A percentile compares a stretch with the other conserved stretches of the same genome.
Evolutionary conservation across 2,329 filamentous ascomycete species (phyloP).

Genomic region (Phoma sp.): DNA sequence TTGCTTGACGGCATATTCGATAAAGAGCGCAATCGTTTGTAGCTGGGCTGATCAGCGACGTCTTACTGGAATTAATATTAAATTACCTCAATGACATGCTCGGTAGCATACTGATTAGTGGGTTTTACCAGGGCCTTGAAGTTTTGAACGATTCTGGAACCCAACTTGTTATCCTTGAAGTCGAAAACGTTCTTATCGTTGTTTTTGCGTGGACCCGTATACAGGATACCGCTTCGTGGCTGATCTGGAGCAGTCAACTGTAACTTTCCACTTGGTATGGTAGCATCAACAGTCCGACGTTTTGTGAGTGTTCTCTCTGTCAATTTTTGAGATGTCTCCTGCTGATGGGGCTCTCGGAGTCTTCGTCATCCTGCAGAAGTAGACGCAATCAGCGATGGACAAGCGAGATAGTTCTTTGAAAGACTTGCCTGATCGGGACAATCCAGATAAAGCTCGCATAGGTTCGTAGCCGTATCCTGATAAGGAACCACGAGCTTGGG

Average conservation of each 20-base stretch:
- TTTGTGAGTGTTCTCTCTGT: not conserved
- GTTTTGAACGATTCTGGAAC: not conserved
- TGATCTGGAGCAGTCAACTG: not conserved
- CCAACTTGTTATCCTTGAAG: not conserved
- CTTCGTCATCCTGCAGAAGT: not conserved
- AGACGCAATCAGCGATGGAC: not conserved
- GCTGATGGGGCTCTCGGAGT: no score
- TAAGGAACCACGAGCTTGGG: not conserved
- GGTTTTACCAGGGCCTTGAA: not conserved
- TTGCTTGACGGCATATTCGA: not conserved
- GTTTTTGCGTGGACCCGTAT: not conserved
- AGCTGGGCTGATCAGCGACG: not conserved
- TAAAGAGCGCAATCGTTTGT: not conserved
- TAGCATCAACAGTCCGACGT: not conserved
- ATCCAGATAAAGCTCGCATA: not conserved
- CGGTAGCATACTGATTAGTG: not conserved
- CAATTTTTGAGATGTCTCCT: no score
- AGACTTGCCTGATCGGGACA: not conserved
- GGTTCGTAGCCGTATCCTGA: not conserved
- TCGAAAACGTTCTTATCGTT: not conserved
- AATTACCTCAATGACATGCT: not conserved
- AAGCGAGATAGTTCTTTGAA: not conserved
- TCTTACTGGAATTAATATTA: no score
- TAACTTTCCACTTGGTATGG: not conserved
- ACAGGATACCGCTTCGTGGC: not conserved